A percentile compares a stretch with the other conserved stretches of the same genome.
Conservation (phyloP, 441 rosid genomes). For the Flueggea neowawraea region DNA sequence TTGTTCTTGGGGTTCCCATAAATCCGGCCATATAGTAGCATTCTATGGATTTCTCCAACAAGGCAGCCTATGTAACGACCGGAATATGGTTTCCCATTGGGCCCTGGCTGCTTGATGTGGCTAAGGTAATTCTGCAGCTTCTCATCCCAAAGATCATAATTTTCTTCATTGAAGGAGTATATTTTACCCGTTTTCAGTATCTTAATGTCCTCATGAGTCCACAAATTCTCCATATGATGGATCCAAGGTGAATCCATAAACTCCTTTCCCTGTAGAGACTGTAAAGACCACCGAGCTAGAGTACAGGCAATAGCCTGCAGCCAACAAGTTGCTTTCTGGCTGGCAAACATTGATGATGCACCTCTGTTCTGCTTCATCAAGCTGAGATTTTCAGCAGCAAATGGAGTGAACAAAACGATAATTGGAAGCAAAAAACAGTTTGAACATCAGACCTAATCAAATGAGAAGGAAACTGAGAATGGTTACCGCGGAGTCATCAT, state of each 20-base stretch:
- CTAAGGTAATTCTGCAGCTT: constrained; percentile 30
- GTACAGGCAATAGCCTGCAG: constrained; percentile 97
- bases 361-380: constrained; percentile 49
- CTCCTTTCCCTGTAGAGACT: constrained; percentile 74
- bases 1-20: constrained; percentile 28
- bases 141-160: constrained; percentile 28
- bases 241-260: constrained; percentile 76
- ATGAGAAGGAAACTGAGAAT: constrained; percentile 6
- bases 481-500: constrained; percentile 55
- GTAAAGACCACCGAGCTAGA: constrained; percentile 93
- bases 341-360: constrained; percentile 91
- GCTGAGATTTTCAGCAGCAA: constrained; percentile 36
- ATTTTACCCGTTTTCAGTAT: constrained; percentile 85
- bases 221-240: constrained; percentile 97
- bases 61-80: constrained; percentile 32
- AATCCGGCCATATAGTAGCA: constrained; percentile 30
- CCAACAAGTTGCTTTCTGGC: constrained; percentile 87
- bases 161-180: constrained; percentile 85
- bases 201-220: constrained; percentile 72
- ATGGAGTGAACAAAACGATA: too few relatives aligned
- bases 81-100: constrained; percentile 31
- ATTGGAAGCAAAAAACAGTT: background rate
- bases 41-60: constrained; percentile 33
- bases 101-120: constrained; percentile 26
- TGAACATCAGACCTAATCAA: background rate